These are phyloP conservation scores for Coprinellus micaceus DNA, from an alignment of 768 basidiomycete genomes.

Conservation along the genomic window DNA sequence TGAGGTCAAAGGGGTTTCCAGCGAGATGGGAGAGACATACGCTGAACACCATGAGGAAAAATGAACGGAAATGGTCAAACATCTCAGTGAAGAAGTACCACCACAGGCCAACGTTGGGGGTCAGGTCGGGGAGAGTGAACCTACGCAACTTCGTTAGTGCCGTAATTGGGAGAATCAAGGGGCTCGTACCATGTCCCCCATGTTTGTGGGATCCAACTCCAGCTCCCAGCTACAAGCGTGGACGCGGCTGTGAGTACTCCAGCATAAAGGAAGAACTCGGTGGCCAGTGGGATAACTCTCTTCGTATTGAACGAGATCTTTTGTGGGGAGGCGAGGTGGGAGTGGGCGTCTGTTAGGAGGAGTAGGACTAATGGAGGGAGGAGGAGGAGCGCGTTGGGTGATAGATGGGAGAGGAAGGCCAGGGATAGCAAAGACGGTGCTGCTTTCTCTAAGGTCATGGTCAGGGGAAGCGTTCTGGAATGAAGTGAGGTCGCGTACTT, in stretches of 20 bases:
- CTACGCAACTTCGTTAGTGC: constrained; percentile 35
- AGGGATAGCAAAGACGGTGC: constrained; percentile 61
- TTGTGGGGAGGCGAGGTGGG: constrained; percentile 63
- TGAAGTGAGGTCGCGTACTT: constrained; percentile 35
- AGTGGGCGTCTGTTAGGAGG: constrained; percentile 56
- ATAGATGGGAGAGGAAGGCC: constrained; percentile 70
- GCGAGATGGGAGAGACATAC: constrained; percentile 41
- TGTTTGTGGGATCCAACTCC: constrained; percentile 69
- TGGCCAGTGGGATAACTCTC: constrained; percentile 34
- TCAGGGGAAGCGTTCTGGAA: neutral
- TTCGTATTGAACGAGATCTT: constrained; percentile 27
- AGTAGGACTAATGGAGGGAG: constrained; percentile 66
- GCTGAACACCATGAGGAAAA: constrained; percentile 93
- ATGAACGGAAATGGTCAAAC: constrained; percentile 96
- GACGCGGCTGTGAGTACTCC: constrained; percentile 46
- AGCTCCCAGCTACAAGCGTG: constrained; percentile 55
- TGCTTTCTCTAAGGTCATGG: constrained; percentile 44
- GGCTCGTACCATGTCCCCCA: constrained; percentile 78
- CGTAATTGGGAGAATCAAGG: neutral
- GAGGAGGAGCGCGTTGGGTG: constrained; percentile 75
- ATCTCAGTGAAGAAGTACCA: constrained; percentile 99
- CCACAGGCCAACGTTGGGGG: constrained; percentile 92
- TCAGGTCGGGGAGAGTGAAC: constrained; percentile 79
- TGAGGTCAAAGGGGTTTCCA: neutral
- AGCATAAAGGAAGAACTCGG: constrained; percentile 52